Conservation (phyloP, 129 eudicot species). For the Helichrysum umbraculigerum region DNA sequence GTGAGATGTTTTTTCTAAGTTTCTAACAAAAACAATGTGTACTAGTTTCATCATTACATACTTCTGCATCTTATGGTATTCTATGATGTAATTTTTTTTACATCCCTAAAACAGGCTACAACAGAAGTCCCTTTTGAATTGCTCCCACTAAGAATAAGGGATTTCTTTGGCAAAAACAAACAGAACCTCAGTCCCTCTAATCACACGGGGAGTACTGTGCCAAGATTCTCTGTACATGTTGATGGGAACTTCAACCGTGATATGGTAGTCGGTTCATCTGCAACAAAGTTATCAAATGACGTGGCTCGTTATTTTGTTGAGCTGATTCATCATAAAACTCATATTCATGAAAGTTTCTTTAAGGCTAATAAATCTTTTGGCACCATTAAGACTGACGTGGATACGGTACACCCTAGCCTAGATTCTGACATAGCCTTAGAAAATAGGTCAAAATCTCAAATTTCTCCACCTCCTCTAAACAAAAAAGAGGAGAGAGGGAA, state of each 20-base stretch:
- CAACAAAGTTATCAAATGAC: slow-evolving; percentile 63
- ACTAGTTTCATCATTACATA: slow-evolving; percentile 17
- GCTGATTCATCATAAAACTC: slow-evolving; percentile 51
- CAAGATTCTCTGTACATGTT: slow-evolving; percentile 56
- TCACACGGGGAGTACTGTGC: slow-evolving; percentile 45
- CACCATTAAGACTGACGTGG: slow-evolving; percentile 30
- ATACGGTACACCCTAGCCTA: slow-evolving; percentile 17
- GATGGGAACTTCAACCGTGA: slow-evolving; percentile 58
- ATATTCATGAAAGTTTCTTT: slow-evolving; percentile 28
- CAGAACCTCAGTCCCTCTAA: slow-evolving; percentile 39
- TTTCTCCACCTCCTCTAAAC: slow-evolving; percentile 32
- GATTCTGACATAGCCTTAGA: slow-evolving; percentile 33
- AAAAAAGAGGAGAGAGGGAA: slow-evolving; percentile 56
- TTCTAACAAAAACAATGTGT: background rate
- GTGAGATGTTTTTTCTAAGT: slow-evolving; percentile 42
- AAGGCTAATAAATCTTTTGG: slow-evolving; percentile 34
- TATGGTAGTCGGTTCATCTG: slow-evolving; percentile 50
- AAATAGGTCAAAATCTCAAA: slow-evolving; percentile 24
- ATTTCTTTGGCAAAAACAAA: slow-evolving; percentile 59
- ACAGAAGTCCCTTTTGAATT: slow-evolving; percentile 55
- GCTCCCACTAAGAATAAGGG: slow-evolving; percentile 62
- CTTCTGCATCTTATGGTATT: background rate
- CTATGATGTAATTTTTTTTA: slow-evolving; percentile 14
- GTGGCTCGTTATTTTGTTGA: slow-evolving; percentile 70
- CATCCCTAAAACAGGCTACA: slow-evolving; percentile 64